A percentile compares a stretch with the other conserved stretches of the same genome.
Conservation (phyloP, 805 yeast species). For the Lachancea kluyveri region DNA sequence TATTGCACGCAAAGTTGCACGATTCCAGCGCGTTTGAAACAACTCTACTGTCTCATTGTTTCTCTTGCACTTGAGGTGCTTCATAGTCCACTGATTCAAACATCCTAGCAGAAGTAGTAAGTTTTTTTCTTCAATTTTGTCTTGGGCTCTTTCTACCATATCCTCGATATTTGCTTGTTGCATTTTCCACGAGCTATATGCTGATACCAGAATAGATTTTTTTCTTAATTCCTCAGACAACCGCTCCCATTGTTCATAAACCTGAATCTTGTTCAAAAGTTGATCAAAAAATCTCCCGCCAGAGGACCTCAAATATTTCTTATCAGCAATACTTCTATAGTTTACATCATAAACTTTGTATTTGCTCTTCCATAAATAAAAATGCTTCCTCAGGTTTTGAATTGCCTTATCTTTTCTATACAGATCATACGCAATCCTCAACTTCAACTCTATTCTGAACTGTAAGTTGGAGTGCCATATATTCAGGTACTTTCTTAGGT, state of each 20-base stretch:
- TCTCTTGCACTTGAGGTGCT: slow-evolving; percentile 28
- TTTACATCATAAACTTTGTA: too few relatives aligned
- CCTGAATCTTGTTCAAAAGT: background rate
- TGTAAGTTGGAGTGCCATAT: too few relatives aligned
- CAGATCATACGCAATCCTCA: too few relatives aligned
- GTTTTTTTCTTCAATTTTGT: slow-evolving; percentile 19
- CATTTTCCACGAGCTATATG: slow-evolving; percentile 21
- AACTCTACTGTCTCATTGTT: slow-evolving; percentile 30
- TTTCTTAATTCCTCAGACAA: slow-evolving; percentile 20
- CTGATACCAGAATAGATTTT: slow-evolving; percentile 18
- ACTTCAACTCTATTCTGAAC: too few relatives aligned
- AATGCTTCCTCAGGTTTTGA: too few relatives aligned
- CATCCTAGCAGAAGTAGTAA: slow-evolving; percentile 18
- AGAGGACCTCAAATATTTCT: too few relatives aligned
- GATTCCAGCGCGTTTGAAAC: slow-evolving; percentile 34
- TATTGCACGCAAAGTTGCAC: slow-evolving; percentile 34
- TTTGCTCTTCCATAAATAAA: slow-evolving; percentile 2
- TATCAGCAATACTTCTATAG: too few relatives aligned
- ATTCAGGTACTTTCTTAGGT: too few relatives aligned
- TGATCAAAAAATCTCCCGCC: too few relatives aligned
- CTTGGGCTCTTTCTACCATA: slow-evolving; percentile 14
- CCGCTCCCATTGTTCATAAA: slow-evolving; percentile 1
- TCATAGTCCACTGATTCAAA: slow-evolving; percentile 32
- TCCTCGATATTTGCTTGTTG: slow-evolving; percentile 12
- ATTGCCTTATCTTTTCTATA: too few relatives aligned